Evolutionary conservation across 257 asterid genomes (phyloP).

Genomic region (Solanum chmielewskii): DNA sequence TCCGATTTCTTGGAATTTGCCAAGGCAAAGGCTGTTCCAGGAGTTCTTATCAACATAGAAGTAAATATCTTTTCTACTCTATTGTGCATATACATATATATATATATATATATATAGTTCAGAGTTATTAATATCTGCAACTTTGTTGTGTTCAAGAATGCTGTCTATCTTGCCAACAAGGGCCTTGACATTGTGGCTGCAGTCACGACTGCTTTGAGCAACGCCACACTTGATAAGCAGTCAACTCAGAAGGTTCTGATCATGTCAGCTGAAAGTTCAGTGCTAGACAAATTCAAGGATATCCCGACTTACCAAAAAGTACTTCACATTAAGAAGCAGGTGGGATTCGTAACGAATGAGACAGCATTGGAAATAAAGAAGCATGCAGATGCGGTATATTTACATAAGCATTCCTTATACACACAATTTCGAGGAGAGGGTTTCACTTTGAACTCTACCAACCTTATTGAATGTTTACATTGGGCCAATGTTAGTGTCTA

Average conservation of each 20-base stretch:
- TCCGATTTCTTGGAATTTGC: slow-evolving; percentile 2
- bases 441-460: slow-evolving; percentile 39
- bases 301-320: background rate
- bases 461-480: slow-evolving; percentile 44
- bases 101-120: background rate
- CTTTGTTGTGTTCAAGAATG: background rate
- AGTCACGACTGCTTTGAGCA: background rate
- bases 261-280: background rate
- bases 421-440: slow-evolving; percentile 18
- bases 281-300: background rate
- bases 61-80: background rate
- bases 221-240: background rate
- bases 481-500: slow-evolving; percentile 74
- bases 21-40: background rate
- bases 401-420: slow-evolving; percentile 42
- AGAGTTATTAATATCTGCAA: background rate
- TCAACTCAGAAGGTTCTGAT: background rate
- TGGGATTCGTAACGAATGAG: slow-evolving; percentile 18
- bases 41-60: background rate
- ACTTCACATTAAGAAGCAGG: background rate
- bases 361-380: slow-evolving; percentile 56
- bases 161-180: slow-evolving; percentile 1
- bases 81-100: background rate
- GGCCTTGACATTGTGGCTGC: background rate
- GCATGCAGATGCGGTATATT: slow-evolving; percentile 61